Evolutionary conservation across 169 alveolate species (phyloP).

Genomic region (Neospora caninum): DNA sequence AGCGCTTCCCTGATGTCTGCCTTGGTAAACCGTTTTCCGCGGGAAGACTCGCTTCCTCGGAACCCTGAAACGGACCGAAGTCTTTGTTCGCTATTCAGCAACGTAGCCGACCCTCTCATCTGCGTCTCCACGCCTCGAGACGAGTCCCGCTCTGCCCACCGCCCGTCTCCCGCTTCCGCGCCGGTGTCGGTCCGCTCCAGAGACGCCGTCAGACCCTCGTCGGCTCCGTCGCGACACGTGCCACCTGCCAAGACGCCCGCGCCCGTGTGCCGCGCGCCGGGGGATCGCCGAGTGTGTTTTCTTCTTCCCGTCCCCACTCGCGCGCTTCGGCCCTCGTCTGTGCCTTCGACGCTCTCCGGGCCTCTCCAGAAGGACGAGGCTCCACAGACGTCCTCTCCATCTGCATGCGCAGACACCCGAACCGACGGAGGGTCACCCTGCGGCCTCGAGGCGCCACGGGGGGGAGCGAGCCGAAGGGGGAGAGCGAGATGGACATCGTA

Average conservation of each 20-base stretch:
- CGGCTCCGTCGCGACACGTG: neutral
- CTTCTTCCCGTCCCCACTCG: neutral
- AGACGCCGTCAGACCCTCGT: neutral
- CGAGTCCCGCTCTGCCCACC: neutral
- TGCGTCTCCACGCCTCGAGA: neutral
- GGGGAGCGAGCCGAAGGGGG: neutral
- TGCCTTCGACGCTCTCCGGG: too few species aligned
- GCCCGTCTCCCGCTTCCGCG: neutral
- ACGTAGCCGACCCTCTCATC: neutral
- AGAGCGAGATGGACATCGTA: neutral
- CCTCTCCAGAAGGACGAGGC: too few species aligned
- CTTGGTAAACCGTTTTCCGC: neutral
- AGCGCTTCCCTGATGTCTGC: neutral
- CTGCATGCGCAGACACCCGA: too few species aligned
- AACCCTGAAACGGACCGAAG: neutral
- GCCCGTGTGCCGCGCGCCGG: neutral
- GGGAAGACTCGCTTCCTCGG: neutral
- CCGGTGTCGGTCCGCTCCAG: neutral
- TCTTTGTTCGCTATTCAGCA: neutral
- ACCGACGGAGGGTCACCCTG: too few species aligned
- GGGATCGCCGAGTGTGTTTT: neutral
- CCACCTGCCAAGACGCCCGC: neutral
- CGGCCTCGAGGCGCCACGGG: neutral
- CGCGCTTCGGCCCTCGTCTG: too few species aligned
- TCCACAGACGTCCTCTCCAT: too few species aligned